Evolutionary conservation across 306 rosid genomes (phyloP).

Genomic region (Ormosia emarginata): DNA sequence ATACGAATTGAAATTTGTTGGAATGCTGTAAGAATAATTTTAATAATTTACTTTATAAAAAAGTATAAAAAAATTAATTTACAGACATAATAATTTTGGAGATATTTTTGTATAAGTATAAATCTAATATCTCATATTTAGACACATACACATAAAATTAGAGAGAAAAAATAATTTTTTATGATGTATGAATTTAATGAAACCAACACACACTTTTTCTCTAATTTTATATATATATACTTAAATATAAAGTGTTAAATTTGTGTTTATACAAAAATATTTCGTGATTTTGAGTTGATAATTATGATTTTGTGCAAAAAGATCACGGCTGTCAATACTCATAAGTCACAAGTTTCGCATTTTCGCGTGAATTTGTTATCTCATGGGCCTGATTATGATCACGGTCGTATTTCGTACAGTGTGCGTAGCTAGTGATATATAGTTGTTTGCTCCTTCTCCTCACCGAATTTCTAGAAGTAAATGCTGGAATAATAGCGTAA

Average conservation of each 20-base stretch:
- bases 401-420: neutral
- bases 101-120: too few species aligned
- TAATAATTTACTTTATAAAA: neutral
- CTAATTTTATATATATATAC: too few species aligned
- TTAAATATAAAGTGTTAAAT: too few species aligned
- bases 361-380: too few species aligned
- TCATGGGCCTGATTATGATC: neutral
- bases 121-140: too few species aligned
- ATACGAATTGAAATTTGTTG: neutral
- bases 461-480: constrained; percentile 26
- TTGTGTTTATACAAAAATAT: too few species aligned
- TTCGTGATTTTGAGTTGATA: neutral
- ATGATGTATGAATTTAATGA: too few species aligned
- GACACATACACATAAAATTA: too few species aligned
- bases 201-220: too few species aligned
- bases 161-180: too few species aligned
- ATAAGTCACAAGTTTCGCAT: neutral
- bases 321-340: neutral
- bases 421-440: neutral
- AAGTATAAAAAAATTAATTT: too few species aligned
- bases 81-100: neutral
- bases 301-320: neutral
- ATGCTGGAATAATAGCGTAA: neutral
- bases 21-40: neutral
- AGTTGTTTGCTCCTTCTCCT: neutral